phyloP scores from a whole-genome alignment of 2,329 filamentous ascomycete species.

The Penicillium sp. region DNA sequence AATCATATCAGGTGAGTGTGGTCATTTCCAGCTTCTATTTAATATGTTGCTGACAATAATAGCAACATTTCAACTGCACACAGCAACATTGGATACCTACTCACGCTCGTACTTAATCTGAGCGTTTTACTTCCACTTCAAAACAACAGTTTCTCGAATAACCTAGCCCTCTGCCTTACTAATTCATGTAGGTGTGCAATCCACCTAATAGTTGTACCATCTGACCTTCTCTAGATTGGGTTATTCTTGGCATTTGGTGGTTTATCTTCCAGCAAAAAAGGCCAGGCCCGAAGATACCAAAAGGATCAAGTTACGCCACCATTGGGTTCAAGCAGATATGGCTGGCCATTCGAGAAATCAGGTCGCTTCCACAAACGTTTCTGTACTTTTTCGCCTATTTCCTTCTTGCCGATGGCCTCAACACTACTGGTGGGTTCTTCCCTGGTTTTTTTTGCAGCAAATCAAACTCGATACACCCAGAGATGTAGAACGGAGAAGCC shows the following conservation, averaged over 20 bases:
- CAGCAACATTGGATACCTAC: slow-evolving; percentile 44
- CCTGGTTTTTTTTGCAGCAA: too few relatives aligned
- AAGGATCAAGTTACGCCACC: slow-evolving; percentile 40
- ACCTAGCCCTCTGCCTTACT: slow-evolving; percentile 41
- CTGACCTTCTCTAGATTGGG: slow-evolving; percentile 36
- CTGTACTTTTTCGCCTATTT: slow-evolving; percentile 45
- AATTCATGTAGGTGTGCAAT: slow-evolving; percentile 37
- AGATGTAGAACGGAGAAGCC: not conserved
- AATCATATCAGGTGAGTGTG: slow-evolving; percentile 40
- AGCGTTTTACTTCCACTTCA: slow-evolving; percentile 42
- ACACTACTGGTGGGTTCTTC: slow-evolving; percentile 36
- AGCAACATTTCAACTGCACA: slow-evolving; percentile 45
- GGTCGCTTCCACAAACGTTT: slow-evolving; percentile 42
- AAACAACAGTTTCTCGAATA: slow-evolving; percentile 38
- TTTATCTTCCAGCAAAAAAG: slow-evolving; percentile 44
- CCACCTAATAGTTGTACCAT: not conserved
- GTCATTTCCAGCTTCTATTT: not conserved
- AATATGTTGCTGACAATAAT: slow-evolving; percentile 3
- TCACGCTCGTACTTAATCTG: slow-evolving; percentile 41
- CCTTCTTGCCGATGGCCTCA: slow-evolving; percentile 43
- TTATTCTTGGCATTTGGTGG: slow-evolving; percentile 45
- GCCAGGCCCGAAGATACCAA: slow-evolving; percentile 40
- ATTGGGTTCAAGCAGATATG: slow-evolving; percentile 46
- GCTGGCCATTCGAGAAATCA: slow-evolving; percentile 39
- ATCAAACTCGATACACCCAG: not conserved